Evolutionary conservation across 1,284 basidiomycete species (phyloP).

Genomic region (Coriolopsis trogii): DNA sequence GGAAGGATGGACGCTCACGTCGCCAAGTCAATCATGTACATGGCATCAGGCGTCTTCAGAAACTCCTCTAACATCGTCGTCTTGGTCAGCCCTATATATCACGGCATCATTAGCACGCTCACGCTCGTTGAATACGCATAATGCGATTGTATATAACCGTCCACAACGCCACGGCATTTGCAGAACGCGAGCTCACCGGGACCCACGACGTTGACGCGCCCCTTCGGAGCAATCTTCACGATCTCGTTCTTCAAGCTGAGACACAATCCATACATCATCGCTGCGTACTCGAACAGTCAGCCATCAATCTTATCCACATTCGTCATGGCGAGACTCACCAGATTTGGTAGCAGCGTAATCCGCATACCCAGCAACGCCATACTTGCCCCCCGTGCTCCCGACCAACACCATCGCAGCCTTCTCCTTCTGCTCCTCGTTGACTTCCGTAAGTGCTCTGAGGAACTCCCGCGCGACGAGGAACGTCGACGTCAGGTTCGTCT

Average conservation of each 20-base stretch:
- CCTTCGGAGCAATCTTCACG: constrained; percentile 71
- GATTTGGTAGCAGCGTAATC: constrained; percentile 61
- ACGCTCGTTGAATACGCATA: too few relatives aligned
- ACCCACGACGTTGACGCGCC: constrained; percentile 71
- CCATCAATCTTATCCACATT: too few relatives aligned
- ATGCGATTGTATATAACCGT: background rate
- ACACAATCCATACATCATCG: constrained; percentile 75
- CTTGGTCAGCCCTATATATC: constrained; percentile 62
- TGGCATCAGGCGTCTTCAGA: constrained; percentile 45
- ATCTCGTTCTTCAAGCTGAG: constrained; percentile 80
- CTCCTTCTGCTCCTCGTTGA: constrained; percentile 45
- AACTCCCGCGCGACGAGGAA: constrained; percentile 71
- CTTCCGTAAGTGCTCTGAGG: constrained; percentile 48
- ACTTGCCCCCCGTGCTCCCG: constrained; percentile 75
- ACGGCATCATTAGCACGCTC: too few relatives aligned
- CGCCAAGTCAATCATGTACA: constrained; percentile 61
- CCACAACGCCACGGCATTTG: background rate
- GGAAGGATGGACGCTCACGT: constrained; percentile 66
- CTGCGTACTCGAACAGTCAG: too few relatives aligned
- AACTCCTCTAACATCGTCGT: constrained; percentile 60
- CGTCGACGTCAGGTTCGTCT: constrained; percentile 66
- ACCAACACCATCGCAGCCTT: constrained; percentile 66
- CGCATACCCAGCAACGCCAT: constrained; percentile 68
- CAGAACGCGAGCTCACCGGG: constrained; percentile 39
- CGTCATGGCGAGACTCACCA: too few relatives aligned